phyloP scores from a whole-genome alignment of 495 filamentous ascomycete species.

The Penicillium paradoxum region DNA sequence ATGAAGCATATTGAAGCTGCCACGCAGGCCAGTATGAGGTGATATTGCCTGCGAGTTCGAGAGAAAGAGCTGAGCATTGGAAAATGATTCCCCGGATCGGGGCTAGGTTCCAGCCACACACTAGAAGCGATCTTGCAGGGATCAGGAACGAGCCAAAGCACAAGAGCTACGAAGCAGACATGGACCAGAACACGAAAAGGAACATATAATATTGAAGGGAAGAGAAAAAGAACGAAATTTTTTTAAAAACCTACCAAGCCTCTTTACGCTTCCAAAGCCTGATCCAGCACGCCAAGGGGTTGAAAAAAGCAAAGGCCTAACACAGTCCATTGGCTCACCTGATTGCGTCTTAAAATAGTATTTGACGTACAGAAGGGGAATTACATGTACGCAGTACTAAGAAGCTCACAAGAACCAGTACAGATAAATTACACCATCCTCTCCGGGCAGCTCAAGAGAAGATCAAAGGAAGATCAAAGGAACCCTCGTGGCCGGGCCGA shows the following conservation, averaged over 20 bases:
- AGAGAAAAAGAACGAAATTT: not conserved
- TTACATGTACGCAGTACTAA: too few species aligned
- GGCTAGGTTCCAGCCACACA: not conserved
- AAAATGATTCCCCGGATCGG: not conserved
- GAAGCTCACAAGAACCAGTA: too few species aligned
- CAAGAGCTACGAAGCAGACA: conserved; percentile 1
- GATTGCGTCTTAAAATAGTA: too few species aligned
- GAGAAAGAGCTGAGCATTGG: conserved; percentile 17
- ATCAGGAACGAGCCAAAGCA: not conserved
- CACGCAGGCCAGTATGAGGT: conserved; percentile 11
- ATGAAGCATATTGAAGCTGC: conserved; percentile 9
- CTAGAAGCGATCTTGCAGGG: not conserved
- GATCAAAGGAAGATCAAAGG: not conserved
- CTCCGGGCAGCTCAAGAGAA: not conserved
- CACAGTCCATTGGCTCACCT: not conserved
- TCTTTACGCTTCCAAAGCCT: not conserved
- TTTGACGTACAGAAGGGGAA: too few species aligned
- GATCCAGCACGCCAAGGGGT: not conserved
- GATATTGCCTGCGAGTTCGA: conserved; percentile 13
- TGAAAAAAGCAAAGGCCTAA: not conserved
- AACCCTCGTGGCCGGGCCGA: conserved; percentile 1
- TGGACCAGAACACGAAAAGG: not conserved
- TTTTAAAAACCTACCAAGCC: not conserved
- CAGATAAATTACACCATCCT: too few species aligned
- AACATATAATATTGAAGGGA: not conserved